phyloP scores from a whole-genome alignment of 2,329 filamentous ascomycete species.

The Didymella segeticola region DNA sequence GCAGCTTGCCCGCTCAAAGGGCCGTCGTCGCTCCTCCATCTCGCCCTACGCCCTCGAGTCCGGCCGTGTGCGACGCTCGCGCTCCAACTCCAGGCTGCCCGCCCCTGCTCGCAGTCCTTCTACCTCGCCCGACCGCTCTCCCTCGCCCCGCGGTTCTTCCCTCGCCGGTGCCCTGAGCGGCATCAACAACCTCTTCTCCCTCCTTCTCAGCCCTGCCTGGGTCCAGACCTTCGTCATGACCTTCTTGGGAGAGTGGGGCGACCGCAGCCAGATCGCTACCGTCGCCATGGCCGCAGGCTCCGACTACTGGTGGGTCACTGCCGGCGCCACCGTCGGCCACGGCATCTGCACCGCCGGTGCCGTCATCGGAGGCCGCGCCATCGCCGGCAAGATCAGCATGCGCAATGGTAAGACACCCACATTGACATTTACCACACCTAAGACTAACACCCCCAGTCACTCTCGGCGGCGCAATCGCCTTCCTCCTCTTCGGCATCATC shows the following conservation, averaged over 20 bases:
- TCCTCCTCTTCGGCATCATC: constrained; percentile 89
- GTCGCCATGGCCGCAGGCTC: constrained; percentile 98
- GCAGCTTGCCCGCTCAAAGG: constrained; percentile 69
- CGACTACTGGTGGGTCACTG: constrained; percentile 98
- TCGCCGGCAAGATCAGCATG: constrained; percentile 92
- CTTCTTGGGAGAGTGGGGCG: constrained; percentile 97
- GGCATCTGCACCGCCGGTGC: constrained; percentile 88
- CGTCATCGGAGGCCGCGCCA: constrained; percentile 88
- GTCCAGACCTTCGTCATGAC: constrained; percentile 99
- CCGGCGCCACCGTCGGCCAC: constrained; percentile 86
- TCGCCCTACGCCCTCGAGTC: constrained; percentile 82
- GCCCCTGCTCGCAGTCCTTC: constrained; percentile 82
- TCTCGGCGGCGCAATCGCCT: constrained; percentile 86
- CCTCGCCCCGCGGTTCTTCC: constrained; percentile 60
- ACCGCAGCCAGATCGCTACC: constrained; percentile 95
- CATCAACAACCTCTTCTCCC: constrained; percentile 82
- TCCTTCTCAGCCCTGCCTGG: constrained; percentile 94
- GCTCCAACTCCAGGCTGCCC: constrained; percentile 77
- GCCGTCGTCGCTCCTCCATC: constrained; percentile 70
- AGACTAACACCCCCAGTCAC: constrained; percentile 69
- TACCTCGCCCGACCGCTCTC: constrained; percentile 54
- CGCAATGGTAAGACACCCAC: constrained; percentile 78
- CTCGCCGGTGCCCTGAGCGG: constrained; percentile 65
- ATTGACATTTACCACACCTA: neutral
- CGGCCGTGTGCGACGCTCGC: constrained; percentile 75